Conservation (phyloP, 1,139 yeast species). For the Lodderomyces beijingensis region DNA sequence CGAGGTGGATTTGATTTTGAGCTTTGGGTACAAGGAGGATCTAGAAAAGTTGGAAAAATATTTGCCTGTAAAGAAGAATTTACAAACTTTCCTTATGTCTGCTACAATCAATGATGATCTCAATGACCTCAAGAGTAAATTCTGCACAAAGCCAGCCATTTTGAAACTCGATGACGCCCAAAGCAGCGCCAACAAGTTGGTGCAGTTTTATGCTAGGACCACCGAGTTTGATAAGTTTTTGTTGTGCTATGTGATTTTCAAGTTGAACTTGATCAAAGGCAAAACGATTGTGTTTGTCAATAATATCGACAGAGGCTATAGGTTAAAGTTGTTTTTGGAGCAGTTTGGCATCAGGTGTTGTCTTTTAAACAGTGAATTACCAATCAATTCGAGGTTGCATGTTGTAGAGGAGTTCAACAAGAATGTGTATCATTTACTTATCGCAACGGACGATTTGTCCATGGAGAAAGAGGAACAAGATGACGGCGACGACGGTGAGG, state of each 20-base stretch:
- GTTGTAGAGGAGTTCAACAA: conserved; percentile 94
- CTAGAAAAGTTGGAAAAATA: conserved; percentile 57
- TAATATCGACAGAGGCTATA: conserved; percentile 91
- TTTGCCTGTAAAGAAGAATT: conserved; percentile 66
- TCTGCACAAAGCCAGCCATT: conserved; percentile 84
- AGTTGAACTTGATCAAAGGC: conserved; percentile 83
- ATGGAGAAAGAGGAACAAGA: conserved; percentile 48
- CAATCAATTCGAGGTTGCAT: conserved; percentile 88
- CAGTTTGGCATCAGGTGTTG: conserved; percentile 92
- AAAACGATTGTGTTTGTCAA: conserved; percentile 90
- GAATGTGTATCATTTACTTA: conserved; percentile 77
- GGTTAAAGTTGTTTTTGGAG: conserved; percentile 83
- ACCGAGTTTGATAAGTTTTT: conserved; percentile 90
- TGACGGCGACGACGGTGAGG: conserved; percentile 40
- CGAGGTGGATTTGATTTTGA: conserved; percentile 88
- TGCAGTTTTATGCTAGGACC: conserved; percentile 84
- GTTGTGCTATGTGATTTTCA: conserved; percentile 86
- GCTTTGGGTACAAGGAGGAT: conserved; percentile 91
- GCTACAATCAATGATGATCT: conserved; percentile 92
- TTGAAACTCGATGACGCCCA: conserved; percentile 71
- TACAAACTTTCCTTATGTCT: conserved; percentile 93
- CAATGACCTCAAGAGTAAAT: conserved; percentile 65
- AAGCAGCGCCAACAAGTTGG: conserved; percentile 52
- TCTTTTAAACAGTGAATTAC: conserved; percentile 87
- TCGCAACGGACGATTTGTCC: conserved; percentile 78